Evolutionary conservation across 371 early-diverging fungal species (phyloP).

Genomic region (Saksenaea vasiformis): DNA sequence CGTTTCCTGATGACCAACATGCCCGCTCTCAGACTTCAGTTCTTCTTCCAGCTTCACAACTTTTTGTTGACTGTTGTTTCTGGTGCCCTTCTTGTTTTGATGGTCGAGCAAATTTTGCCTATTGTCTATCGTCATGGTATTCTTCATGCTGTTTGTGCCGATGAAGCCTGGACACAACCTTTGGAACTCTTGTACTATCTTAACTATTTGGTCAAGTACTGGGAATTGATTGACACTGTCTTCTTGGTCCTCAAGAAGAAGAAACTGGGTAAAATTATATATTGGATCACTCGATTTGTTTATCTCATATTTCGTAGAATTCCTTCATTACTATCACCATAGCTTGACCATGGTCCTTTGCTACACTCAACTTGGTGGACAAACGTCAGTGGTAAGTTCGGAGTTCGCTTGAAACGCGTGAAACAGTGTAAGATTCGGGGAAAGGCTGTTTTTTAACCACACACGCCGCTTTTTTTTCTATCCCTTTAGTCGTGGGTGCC

Average conservation of each 20-base stretch:
- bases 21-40: conserved; percentile 62
- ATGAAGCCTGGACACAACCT: conserved; percentile 69
- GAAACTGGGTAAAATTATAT: conserved; percentile 26
- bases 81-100: conserved; percentile 60
- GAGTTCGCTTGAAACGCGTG: conserved; percentile 2
- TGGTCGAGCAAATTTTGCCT: conserved; percentile 72
- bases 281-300: not conserved
- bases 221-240: conserved; percentile 63
- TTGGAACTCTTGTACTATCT: conserved; percentile 79
- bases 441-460: conserved; percentile 10
- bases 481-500: conserved; percentile 71
- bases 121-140: conserved; percentile 63
- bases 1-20: conserved; percentile 63
- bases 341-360: conserved; percentile 89
- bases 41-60: conserved; percentile 75
- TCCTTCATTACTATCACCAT: conserved; percentile 92
- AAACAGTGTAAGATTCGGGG: conserved; percentile 4
- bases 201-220: conserved; percentile 86
- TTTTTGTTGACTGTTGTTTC: conserved; percentile 68
- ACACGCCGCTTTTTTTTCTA: conserved; percentile 30
- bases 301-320: conserved; percentile 47
- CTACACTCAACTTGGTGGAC: conserved; percentile 80
- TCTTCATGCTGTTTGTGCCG: conserved; percentile 68
- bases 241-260: conserved; percentile 38
- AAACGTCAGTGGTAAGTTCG: conserved; percentile 76